Evolutionary conservation across 2,329 filamentous ascomycete genomes (phyloP), one percentile per base, ranked within the genome.

Genomic region (Coniella lustricola): DNA sequence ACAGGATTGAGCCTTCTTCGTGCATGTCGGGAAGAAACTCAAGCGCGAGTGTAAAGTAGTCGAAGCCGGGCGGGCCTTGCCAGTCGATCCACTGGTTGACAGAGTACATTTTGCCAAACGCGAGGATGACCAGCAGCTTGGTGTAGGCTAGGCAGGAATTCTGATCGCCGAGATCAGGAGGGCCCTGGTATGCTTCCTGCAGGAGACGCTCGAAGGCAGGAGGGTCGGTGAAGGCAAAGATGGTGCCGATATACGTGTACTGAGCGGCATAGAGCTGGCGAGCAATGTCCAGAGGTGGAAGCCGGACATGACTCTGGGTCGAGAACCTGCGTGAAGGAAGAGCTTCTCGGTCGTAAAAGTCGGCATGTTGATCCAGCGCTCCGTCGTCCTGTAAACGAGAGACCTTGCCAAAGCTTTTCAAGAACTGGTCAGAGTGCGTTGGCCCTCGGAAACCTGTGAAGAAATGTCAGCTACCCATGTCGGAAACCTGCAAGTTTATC

Each of bases 51-150:
- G 70, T 69, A 57, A 80, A 79, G 52, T 75, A 79, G 13, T 70
- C 68, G 55, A 79, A 79, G 0, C 76, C 76, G 0, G 76, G 76
- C 0, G 76, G 76, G 0, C 75, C 73, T 35, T 73, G 69, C 55
- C 67, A 69, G 39, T 69, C 69, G 1, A 72, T 70, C 71, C 72
- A 76, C 46, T 77, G 73, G 53, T 80, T 80, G 41, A 79, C 67
- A 3, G 74, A 77, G 56, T 79, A 80, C 54, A 79, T 67, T 52
- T 77, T 70, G 0, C 76, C 76, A 54, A 76, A 77, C 0, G 76
- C 74, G 9, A 79, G 63, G 4, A 78, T 70, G 34, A 77, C 61
- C 3, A 79, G 62, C 3, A 76, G 62, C 44, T 79, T 75, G 48
- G 74, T 74, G 52, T 74, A 74, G 0, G 64, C 60, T 0, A 79